Conservation (phyloP, 192 early-diverging fungal genomes). For the Podila verticillata region DNA sequence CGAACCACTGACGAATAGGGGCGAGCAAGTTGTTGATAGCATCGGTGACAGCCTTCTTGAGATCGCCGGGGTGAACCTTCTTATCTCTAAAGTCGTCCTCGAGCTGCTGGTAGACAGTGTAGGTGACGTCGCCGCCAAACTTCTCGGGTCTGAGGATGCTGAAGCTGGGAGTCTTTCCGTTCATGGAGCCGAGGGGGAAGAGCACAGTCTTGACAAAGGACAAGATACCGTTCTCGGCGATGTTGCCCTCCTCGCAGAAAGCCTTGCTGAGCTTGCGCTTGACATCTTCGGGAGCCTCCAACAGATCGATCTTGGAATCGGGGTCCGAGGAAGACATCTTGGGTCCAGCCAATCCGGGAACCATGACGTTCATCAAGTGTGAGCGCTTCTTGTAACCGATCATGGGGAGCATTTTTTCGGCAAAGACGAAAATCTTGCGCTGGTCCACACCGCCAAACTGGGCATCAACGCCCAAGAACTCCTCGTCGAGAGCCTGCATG, state of each 20-base stretch:
- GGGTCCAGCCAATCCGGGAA: conserved; percentile 90
- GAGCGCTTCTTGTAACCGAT: conserved; percentile 97
- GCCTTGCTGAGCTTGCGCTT: conserved; percentile 91
- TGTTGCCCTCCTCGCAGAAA: conserved; percentile 97
- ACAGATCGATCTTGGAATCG: conserved; percentile 96
- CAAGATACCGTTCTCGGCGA: conserved; percentile 91
- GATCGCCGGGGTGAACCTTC: conserved; percentile 93
- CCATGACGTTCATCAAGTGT: conserved; percentile 99
- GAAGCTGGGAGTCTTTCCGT: conserved; percentile 64
- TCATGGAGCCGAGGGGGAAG: conserved; percentile 87
- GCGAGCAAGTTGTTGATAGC: conserved; percentile 88
- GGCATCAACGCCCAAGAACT: conserved; percentile 93
- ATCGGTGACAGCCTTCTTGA: conserved; percentile 87
- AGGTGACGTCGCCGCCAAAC: conserved; percentile 89
- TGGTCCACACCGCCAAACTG: conserved; percentile 99
- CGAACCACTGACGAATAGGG: conserved; percentile 85
- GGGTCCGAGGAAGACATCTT: conserved; percentile 98
- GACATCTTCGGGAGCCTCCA: conserved; percentile 85
- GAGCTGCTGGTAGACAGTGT: conserved; percentile 73
- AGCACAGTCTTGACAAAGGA: conserved; percentile 90
- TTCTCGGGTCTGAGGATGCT: conserved; percentile 84
- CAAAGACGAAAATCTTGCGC: conserved; percentile 99
- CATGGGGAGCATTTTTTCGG: conserved; percentile 93
- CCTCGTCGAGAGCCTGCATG: conserved; percentile 97
- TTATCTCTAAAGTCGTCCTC: conserved; percentile 89